These are phyloP conservation scores for Penicillium odoratum DNA, from an alignment of 495 filamentous ascomycete species.

Conservation along the genomic window DNA sequence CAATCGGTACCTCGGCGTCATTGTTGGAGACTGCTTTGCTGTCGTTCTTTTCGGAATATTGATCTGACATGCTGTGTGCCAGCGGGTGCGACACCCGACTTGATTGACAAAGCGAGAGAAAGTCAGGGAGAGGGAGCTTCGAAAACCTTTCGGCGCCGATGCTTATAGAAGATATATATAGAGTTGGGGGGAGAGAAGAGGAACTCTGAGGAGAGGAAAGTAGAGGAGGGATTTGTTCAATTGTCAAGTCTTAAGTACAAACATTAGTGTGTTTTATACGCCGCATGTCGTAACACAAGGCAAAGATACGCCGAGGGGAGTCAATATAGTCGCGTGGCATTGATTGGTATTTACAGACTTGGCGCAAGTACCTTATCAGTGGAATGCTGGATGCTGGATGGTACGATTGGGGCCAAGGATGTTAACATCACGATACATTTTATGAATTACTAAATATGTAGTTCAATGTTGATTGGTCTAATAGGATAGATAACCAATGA, in stretches of 20 bases:
- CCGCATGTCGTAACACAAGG: not conserved
- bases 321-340: not conserved
- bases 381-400: not conserved
- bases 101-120: not conserved
- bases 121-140: not conserved
- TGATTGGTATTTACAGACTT: not conserved
- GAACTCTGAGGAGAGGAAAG: too few species aligned
- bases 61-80: constrained; percentile 1
- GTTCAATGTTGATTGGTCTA: not conserved
- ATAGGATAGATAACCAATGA: not conserved
- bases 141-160: not conserved
- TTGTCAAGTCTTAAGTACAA: too few species aligned
- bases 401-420: not conserved
- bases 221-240: too few species aligned
- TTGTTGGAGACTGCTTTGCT: not conserved
- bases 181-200: not conserved
- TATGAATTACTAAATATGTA: not conserved
- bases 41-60: not conserved
- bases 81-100: not conserved
- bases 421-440: not conserved
- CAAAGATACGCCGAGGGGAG: not conserved
- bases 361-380: not conserved
- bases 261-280: too few species aligned
- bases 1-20: not conserved
- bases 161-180: not conserved